Evolutionary conservation across 345 rosid species (phyloP), one percentile per base, ranked within the genome.

Genomic region (Durio zibethinus): DNA sequence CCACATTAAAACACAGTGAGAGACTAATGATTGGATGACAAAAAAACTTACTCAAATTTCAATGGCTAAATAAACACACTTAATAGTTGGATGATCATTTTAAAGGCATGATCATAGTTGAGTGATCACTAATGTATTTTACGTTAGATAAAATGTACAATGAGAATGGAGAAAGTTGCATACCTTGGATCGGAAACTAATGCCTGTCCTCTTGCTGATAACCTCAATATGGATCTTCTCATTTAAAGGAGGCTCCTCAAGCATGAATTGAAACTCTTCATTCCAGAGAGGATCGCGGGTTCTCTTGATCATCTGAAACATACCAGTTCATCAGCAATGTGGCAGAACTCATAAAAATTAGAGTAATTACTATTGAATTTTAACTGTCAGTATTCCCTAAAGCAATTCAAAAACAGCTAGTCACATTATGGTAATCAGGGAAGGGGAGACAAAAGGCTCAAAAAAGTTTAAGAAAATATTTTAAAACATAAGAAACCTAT

Each of bases 271-370:
- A 48, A 92, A 92, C 66, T 92, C 94, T 66, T 92, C 97, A 7
- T 86, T 85, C 97, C 97, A 92, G 10, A 78, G 77, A 12, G 97
- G 97, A 70, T 90, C 80, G 0, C 94, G 88, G 48, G 86, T 85
- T 81, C 81, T 90, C 79, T 78, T 86, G 12, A 89, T 71, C 89
- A 80, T 82, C 97, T 90, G 83, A 42, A 66, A 59, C n/a, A 80
- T 27, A 57, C 43, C 36, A 70, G 35, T 52, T n/a, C n/a, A n/a
- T n/a, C n/a, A n/a, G n/a, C n/a, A n/a, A n/a, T 12, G 3, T 12
- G 1, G 18, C 20, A 31, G 27, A 31, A 31, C 42, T 18, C 18
- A 70, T 14, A 69, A 69, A 60, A 27, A 9, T 60, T 12, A 60
- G 2, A 27, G 8, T 27, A 12, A 27, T n/a, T n/a, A n/a, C 64